These are phyloP conservation scores for Hawksworthiomyces lignivorus DNA, from an alignment of 2,329 filamentous ascomycete genomes.

Conservation along the genomic window DNA sequence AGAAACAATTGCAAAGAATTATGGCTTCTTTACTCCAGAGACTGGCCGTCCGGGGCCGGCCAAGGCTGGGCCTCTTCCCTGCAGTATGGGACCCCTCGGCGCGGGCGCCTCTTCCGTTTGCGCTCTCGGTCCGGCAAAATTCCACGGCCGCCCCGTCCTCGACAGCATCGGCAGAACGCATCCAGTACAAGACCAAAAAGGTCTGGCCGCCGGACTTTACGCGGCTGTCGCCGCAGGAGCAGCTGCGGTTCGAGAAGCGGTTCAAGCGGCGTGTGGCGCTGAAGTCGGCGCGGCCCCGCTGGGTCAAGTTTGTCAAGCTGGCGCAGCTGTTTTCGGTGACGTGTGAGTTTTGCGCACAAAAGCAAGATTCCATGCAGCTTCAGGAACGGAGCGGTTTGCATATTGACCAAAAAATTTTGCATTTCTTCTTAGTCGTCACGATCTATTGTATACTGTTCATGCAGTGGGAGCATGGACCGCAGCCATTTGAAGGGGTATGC, in stretches of 20 bases:
- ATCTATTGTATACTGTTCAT: conserved; percentile 55
- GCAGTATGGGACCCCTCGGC: too few species aligned
- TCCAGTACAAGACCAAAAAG: conserved; percentile 54
- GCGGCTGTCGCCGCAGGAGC: conserved; percentile 60
- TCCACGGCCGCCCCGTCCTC: background rate
- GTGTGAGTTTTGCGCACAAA: conserved; percentile 15
- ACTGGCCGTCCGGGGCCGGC: background rate
- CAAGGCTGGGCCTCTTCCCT: too few species aligned
- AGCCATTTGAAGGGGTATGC: conserved; percentile 36
- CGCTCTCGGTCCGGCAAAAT: background rate
- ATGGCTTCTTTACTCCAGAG: background rate
- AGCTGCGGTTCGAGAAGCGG: conserved; percentile 71
- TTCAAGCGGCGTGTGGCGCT: conserved; percentile 63
- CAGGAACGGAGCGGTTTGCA: too few species aligned
- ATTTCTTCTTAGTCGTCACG: conserved; percentile 47
- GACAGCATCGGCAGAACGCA: background rate
- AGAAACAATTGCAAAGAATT: too few species aligned
- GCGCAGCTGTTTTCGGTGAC: conserved; percentile 53
- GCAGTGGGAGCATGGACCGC: conserved; percentile 42
- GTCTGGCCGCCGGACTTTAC: conserved; percentile 72
- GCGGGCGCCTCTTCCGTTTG: background rate
- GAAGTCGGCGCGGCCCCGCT: conserved; percentile 53
- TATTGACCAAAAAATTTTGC: conserved; percentile 4
- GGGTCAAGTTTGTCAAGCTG: conserved; percentile 58
- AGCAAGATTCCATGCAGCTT: too few species aligned